A percentile compares a stretch with the other conserved stretches of the same genome.
phyloP scores from a whole-genome alignment of 768 basidiomycete genomes.

The Mycena crocata region DNA sequence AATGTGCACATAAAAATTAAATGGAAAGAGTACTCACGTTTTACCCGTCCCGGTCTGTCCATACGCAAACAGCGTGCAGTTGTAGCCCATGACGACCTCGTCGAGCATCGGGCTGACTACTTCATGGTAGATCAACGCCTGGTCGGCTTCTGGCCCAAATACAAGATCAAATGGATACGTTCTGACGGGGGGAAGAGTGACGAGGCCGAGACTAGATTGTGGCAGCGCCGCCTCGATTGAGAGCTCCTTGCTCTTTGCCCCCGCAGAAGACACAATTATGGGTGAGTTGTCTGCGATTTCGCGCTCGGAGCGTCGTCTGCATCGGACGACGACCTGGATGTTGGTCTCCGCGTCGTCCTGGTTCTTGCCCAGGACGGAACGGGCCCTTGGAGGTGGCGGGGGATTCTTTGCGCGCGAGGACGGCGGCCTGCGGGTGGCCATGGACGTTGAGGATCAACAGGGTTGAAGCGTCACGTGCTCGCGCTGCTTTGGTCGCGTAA shows the following conservation, averaged over 20 bases:
- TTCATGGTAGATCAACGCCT: slow-evolving; percentile 92
- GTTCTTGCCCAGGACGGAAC: slow-evolving; percentile 61
- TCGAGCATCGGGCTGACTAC: slow-evolving; percentile 94
- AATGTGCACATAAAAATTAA: slow-evolving; percentile 1
- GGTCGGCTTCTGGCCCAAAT: slow-evolving; percentile 97
- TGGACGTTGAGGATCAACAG: slow-evolving; percentile 54
- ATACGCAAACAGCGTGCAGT: slow-evolving; percentile 97
- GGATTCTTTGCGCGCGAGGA: slow-evolving; percentile 60
- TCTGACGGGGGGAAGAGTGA: slow-evolving; percentile 78
- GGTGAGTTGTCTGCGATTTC: slow-evolving; percentile 91
- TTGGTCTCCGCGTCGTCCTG: slow-evolving; percentile 76
- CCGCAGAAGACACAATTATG: slow-evolving; percentile 83
- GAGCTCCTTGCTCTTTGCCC: slow-evolving; percentile 80
- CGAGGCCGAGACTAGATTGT: slow-evolving; percentile 75
- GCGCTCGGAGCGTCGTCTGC: slow-evolving; percentile 85
- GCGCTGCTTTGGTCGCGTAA: background rate
- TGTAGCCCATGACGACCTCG: slow-evolving; percentile 95
- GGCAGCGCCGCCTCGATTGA: slow-evolving; percentile 84
- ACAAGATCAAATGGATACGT: slow-evolving; percentile 97
- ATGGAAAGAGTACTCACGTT: slow-evolving; percentile 72
- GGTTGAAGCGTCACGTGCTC: slow-evolving; percentile 35
- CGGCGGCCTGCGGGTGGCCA: slow-evolving; percentile 74
- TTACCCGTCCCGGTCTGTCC: slow-evolving; percentile 99
- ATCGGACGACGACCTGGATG: slow-evolving; percentile 94
- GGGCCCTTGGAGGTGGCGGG: slow-evolving; percentile 55